Evolutionary conservation across 179 eudicot genomes (phyloP).

Genomic region (Camellia oleifera): DNA sequence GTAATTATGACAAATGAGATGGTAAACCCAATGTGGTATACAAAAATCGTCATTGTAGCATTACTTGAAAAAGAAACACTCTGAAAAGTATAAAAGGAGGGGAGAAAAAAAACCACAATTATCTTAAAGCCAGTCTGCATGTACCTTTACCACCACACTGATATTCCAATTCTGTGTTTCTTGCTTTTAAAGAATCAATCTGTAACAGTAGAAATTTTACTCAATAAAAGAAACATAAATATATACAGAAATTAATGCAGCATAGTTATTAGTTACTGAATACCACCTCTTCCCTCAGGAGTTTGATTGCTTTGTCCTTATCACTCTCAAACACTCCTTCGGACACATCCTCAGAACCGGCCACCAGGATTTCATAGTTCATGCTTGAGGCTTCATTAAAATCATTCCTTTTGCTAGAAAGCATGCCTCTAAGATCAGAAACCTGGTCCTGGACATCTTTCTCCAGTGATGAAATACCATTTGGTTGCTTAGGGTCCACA

Average conservation of each 20-base stretch:
- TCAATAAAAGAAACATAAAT: constrained; percentile 2
- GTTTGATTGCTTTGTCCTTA: constrained; percentile 39
- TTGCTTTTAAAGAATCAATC: constrained; percentile 56
- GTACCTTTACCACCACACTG: constrained; percentile 37
- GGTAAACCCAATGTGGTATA: too few species aligned
- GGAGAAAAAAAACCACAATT: constrained; percentile 12
- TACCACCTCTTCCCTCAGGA: constrained; percentile 62
- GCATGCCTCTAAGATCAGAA: constrained; percentile 23
- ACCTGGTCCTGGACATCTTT: constrained; percentile 26
- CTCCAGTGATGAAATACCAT: constrained; percentile 24
- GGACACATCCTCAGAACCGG: constrained; percentile 23
- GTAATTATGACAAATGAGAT: too few species aligned
- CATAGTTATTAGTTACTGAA: constrained; percentile 11
- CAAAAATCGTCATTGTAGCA: too few species aligned
- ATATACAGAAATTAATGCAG: constrained; percentile 18
- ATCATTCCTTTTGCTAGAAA: constrained; percentile 15
- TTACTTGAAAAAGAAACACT: not conserved
- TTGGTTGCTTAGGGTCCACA: constrained; percentile 22
- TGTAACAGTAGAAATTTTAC: constrained; percentile 25
- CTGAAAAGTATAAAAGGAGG: not conserved
- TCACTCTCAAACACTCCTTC: constrained; percentile 28
- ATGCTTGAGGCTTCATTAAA: constrained; percentile 23
- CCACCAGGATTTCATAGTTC: constrained; percentile 24
- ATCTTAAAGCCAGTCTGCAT: constrained; percentile 19
- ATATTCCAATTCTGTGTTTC: constrained; percentile 59